Conservation (phyloP, 257 asterid genomes). For the Penstemon davidsonii region DNA sequence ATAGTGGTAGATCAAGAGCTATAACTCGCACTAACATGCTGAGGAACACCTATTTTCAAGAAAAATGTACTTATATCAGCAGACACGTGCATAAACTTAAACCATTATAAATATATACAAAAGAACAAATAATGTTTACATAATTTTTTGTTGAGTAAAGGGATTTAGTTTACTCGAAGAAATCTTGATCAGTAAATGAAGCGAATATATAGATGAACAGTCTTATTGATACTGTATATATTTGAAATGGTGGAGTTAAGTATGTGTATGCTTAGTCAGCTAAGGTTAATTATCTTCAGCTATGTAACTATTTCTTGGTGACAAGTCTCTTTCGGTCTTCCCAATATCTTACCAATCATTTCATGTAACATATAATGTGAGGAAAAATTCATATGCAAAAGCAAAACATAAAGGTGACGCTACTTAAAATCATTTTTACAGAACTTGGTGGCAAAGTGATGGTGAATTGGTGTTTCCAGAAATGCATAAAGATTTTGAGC, state of each 20-base stretch:
- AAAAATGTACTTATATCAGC: slow-evolving; percentile 18
- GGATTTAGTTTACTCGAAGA: background rate
- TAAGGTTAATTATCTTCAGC: background rate
- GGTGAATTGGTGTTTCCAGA: no score
- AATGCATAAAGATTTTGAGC: no score
- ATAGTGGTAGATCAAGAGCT: slow-evolving; percentile 89
- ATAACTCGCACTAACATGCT: slow-evolving; percentile 88
- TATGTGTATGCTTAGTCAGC: background rate
- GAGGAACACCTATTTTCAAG: slow-evolving; percentile 76
- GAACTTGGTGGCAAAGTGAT: no score
- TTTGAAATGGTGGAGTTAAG: background rate
- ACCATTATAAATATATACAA: slow-evolving; percentile 19
- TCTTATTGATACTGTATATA: background rate
- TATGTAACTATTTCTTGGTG: background rate
- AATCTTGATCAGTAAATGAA: slow-evolving; percentile 18
- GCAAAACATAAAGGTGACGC: no score
- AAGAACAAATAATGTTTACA: background rate
- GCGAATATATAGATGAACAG: background rate
- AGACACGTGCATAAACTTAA: slow-evolving; percentile 23
- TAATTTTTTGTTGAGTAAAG: slow-evolving; percentile 11
- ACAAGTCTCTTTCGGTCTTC: background rate
- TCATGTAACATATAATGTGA: no score
- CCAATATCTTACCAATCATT: no score
- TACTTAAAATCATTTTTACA: no score
- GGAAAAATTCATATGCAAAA: no score